Conservation (phyloP, 139 green algal genomes). For the Picochlorum sp. region DNA sequence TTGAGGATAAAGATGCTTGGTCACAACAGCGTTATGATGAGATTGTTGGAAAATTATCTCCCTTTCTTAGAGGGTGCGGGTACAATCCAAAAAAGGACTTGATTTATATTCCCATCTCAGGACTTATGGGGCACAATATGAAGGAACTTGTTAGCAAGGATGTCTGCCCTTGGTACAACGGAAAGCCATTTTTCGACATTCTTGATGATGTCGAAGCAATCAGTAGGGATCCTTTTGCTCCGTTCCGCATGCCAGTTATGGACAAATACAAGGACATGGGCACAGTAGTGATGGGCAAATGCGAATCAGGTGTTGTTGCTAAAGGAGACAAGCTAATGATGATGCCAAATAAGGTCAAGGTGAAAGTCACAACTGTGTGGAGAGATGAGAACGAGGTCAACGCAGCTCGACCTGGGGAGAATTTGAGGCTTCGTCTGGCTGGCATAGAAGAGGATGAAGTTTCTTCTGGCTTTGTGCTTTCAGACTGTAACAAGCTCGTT, state of each 20-base stretch:
- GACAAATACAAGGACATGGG: constrained; percentile 97
- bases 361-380: constrained; percentile 85
- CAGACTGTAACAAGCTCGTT: constrained; percentile 50
- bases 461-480: constrained; percentile 82
- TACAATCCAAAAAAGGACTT: constrained; percentile 92
- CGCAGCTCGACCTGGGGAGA: constrained; percentile 68
- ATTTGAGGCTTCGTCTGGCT: constrained; percentile 65
- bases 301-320: constrained; percentile 78
- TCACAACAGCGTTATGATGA: constrained; percentile 78
- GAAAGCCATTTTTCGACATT: constrained; percentile 82
- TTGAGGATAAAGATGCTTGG: constrained; percentile 37
- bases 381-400: constrained; percentile 84
- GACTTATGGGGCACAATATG: constrained; percentile 88
- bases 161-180: constrained; percentile 56
- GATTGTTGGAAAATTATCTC: constrained; percentile 80
- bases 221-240: constrained; percentile 44
- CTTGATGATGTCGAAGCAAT: constrained; percentile 75
- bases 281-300: constrained; percentile 97
- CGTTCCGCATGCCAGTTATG: constrained; percentile 92
- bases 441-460: constrained; percentile 85
- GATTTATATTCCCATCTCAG: constrained; percentile 86
- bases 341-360: constrained; percentile 90
- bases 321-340: constrained; percentile 73
- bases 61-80: constrained; percentile 76
- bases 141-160: constrained; percentile 36